phyloP scores from a whole-genome alignment of 208 protist species.

The Leishmania arabica region DNA sequence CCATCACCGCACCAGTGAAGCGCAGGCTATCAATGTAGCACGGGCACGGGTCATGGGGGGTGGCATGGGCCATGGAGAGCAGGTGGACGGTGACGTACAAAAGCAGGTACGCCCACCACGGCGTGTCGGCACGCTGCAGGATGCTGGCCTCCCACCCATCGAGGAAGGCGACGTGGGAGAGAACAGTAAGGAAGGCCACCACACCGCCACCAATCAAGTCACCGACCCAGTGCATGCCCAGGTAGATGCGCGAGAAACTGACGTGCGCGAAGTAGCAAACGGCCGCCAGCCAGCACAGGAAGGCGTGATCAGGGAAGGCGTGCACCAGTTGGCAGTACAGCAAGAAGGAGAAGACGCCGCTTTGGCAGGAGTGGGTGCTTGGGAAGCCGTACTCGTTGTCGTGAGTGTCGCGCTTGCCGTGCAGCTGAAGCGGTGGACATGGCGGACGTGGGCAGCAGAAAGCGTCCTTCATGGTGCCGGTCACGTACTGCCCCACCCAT shows the following conservation, averaged over 20 bases:
- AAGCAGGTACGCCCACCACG: conserved; percentile 41
- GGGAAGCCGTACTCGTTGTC: conserved; percentile 78
- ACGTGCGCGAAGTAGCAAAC: conserved; percentile 52
- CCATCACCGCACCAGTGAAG: conserved; percentile 56
- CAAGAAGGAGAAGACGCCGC: conserved; percentile 58
- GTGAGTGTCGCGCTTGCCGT: conserved; percentile 46
- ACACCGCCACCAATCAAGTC: conserved; percentile 60
- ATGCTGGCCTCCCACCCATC: conserved; percentile 35
- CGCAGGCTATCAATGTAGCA: conserved; percentile 80
- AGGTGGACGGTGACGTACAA: conserved; percentile 45
- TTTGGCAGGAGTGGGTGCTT: conserved; percentile 68
- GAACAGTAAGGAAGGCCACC: conserved; percentile 43
- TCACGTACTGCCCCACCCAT: conserved; percentile 69
- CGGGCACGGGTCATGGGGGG: conserved; percentile 63
- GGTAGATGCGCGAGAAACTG: conserved; percentile 59
- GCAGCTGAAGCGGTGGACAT: conserved; percentile 62
- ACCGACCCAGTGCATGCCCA: conserved; percentile 82
- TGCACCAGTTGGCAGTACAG: conserved; percentile 42
- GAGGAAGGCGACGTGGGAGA: conserved; percentile 49
- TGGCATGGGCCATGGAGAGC: conserved; percentile 44
- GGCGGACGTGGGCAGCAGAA: conserved; percentile 68
- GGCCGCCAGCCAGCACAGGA: conserved; percentile 50
- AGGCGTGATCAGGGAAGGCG: conserved; percentile 38
- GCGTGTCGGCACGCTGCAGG: conserved; percentile 12
- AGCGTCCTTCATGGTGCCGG: conserved; percentile 59